Percentiles rank a stretch among this genome's conserved stretches.
Evolutionary conservation across 192 early-diverging fungal species (phyloP).

Genomic region (Coemansia sp.): DNA sequence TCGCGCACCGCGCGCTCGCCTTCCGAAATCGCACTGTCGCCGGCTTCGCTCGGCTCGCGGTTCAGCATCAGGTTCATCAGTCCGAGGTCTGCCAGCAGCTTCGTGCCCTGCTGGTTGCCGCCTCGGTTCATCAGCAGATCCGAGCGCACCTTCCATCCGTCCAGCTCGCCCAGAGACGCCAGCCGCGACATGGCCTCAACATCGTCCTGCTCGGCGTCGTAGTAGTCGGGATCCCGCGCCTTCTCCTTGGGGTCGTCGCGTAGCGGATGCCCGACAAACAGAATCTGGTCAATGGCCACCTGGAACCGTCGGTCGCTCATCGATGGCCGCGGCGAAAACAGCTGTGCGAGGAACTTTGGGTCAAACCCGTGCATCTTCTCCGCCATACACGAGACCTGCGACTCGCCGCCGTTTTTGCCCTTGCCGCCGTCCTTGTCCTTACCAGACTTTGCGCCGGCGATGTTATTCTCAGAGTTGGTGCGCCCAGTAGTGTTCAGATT

Average conservation of each 20-base stretch:
- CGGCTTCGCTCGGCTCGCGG: constrained; percentile 52
- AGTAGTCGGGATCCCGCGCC: constrained; percentile 61
- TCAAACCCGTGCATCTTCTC: constrained; percentile 67
- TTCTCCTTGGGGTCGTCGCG: constrained; percentile 51
- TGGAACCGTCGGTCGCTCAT: constrained; percentile 84
- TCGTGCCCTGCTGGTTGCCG: constrained; percentile 25
- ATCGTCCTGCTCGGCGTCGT: constrained; percentile 58
- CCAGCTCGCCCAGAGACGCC: constrained; percentile 27
- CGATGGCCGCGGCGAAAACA: constrained; percentile 81
- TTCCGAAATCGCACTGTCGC: constrained; percentile 47
- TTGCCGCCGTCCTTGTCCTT: not conserved
- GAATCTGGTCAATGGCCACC: constrained; percentile 79
- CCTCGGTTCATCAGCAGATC: constrained; percentile 21
- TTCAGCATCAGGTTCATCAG: constrained; percentile 45
- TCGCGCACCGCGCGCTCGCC: constrained; percentile 53
- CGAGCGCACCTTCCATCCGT: constrained; percentile 45
- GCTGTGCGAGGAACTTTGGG: constrained; percentile 69
- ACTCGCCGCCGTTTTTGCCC: not conserved
- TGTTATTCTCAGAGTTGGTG: not conserved
- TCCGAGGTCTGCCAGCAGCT: constrained; percentile 46
- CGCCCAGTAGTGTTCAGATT: not conserved
- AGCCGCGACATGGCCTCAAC: constrained; percentile 47
- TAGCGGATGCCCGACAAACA: constrained; percentile 78
- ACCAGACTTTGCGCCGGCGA: not conserved
- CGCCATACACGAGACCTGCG: constrained; percentile 12